Evolutionary conservation across 306 rosid species (phyloP), one percentile per base, ranked within the genome.

Genomic region (Prosopis cineraria): DNA sequence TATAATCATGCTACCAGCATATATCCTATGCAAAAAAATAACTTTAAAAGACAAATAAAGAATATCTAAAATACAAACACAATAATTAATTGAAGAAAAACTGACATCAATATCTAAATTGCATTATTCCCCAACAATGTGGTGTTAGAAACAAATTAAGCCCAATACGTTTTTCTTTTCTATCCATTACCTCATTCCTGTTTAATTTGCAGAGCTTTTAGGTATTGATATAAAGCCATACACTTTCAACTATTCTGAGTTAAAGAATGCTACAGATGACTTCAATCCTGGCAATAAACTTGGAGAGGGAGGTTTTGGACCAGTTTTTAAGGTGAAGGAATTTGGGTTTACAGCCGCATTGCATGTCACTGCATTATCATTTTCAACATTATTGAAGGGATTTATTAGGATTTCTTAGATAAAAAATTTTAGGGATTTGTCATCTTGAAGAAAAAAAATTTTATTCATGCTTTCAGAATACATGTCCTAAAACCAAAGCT

Each of bases 261-360:
- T n/a, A n/a, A n/a, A n/a, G n/a, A n/a, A n/a, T n/a, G n/a, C n/a
- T n/a, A n/a, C n/a, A n/a, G n/a, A n/a, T n/a, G n/a, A n/a, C n/a
- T n/a, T n/a, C 63, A 79, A 68, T 77, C 13, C 76, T 44, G 82
- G 72, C 53, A 90, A 90, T 63, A 93, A 90, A 78, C 90, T 90
- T 68, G 93, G 97, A 72, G 92, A 93, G 66, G 96, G 97, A 76
- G 97, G 96, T 80, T 93, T 93, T 82, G 96, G 97, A 82, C 92
- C 96, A 41, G 96, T 93, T 63, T 86, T 69, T 63, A 89, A 89
- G 93, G 92, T 90, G 83, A 76, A 53, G 7, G 1, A n/a, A 53
- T 63, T 31, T 22, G 43, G 56, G 70, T 24, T 40, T 2, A 75
- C 16, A 41, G 17, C n/a, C 16, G 9, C 58, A 50, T 50, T 6